phyloP scores from a whole-genome alignment of 2,329 filamentous ascomycete genomes.

The Magnaporthiopsis rhizophila region DNA sequence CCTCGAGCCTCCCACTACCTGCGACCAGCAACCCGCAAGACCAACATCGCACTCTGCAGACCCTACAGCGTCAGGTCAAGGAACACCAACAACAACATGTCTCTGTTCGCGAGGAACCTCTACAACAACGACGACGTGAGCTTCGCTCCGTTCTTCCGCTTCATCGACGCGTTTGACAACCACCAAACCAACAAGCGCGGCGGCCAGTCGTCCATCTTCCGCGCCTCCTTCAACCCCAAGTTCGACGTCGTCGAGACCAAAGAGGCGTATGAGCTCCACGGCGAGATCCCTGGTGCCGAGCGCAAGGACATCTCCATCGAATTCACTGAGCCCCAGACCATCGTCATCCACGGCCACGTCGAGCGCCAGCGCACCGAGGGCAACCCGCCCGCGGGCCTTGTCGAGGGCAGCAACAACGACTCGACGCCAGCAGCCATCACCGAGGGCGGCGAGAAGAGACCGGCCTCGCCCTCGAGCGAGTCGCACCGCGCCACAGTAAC shows the following conservation, averaged over 20 bases:
- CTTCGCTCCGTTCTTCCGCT: slow-evolving; percentile 43
- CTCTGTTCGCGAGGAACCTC: slow-evolving; percentile 48
- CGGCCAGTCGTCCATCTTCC: slow-evolving; percentile 19
- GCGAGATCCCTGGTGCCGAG: slow-evolving; percentile 68
- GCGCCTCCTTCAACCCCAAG: slow-evolving; percentile 61
- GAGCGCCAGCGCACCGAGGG: slow-evolving; percentile 56
- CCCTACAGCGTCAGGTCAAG: neutral
- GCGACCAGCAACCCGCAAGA: neutral
- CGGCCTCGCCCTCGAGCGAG: slow-evolving; percentile 19
- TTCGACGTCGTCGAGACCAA: slow-evolving; percentile 71
- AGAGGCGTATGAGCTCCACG: slow-evolving; percentile 65
- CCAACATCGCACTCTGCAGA: neutral
- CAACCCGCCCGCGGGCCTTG: slow-evolving; percentile 37
- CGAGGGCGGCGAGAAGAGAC: slow-evolving; percentile 25
- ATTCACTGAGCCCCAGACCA: slow-evolving; percentile 68
- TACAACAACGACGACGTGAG: slow-evolving; percentile 17
- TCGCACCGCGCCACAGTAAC: slow-evolving; percentile 57
- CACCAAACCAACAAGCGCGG: slow-evolving; percentile 26
- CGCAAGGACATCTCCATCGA: slow-evolving; percentile 71
- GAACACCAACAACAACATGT: slow-evolving; percentile 42
- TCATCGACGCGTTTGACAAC: slow-evolving; percentile 56
- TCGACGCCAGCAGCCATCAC: slow-evolving; percentile 30
- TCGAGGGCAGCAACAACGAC: slow-evolving; percentile 32
- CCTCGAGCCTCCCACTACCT: neutral
- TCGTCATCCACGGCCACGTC: slow-evolving; percentile 61